Evolutionary conservation across 371 early-diverging fungal genomes (phyloP).

Genomic region (Coemansia sp.): DNA sequence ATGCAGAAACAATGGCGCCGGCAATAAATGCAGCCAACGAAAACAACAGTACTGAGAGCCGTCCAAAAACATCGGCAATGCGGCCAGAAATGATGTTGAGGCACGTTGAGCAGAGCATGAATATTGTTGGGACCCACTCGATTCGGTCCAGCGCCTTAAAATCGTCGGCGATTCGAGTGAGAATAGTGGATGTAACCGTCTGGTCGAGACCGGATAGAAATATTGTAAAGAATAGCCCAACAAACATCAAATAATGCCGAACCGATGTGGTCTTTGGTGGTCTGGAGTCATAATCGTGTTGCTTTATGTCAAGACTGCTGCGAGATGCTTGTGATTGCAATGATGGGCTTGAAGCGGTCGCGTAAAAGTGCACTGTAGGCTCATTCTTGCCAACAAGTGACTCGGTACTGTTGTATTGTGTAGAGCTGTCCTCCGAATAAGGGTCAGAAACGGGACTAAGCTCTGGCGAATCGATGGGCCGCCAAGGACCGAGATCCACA

Average conservation of each 20-base stretch:
- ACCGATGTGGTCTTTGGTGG: background rate
- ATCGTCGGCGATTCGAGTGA: constrained; percentile 64
- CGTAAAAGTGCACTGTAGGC: background rate
- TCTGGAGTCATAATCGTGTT: background rate
- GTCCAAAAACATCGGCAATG: constrained; percentile 42
- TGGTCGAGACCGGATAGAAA: constrained; percentile 67
- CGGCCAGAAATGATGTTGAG: constrained; percentile 62
- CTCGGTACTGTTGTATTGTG: constrained; percentile 17
- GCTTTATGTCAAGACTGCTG: background rate
- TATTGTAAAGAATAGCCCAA: constrained; percentile 54
- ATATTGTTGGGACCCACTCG: constrained; percentile 72
- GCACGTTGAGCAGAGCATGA: constrained; percentile 72
- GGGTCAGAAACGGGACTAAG: background rate
- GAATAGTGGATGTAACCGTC: constrained; percentile 74
- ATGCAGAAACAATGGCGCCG: constrained; percentile 35
- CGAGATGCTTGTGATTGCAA: background rate
- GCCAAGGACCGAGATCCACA: constrained; percentile 4
- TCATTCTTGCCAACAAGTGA: constrained; percentile 10
- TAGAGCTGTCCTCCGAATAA: background rate
- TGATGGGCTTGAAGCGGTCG: background rate
- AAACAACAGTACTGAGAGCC: constrained; percentile 35
- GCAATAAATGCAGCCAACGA: constrained; percentile 32
- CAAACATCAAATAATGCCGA: constrained; percentile 25
- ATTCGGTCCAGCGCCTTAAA: constrained; percentile 64
- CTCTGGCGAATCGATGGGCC: background rate